These are phyloP conservation scores for Talaromyces piceae DNA, from an alignment of 2,329 filamentous ascomycete genomes.

Conservation along the genomic window DNA sequence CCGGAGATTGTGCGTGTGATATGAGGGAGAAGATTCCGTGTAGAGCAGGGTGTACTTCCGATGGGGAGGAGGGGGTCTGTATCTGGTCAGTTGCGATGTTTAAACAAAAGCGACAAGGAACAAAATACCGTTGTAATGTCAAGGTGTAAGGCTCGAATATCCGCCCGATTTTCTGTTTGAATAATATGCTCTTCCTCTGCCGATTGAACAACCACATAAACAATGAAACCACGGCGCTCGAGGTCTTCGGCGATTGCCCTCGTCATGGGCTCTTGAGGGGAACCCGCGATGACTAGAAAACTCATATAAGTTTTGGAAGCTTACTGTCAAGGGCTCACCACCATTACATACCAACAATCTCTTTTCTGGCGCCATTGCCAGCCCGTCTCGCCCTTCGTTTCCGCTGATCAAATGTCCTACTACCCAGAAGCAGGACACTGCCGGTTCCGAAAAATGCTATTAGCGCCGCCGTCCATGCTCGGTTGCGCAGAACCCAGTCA, in stretches of 20 bases:
- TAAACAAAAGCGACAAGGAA: background rate
- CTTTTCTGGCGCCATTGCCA: conserved; percentile 73
- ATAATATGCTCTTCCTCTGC: conserved; percentile 11
- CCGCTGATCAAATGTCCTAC: conserved; percentile 51
- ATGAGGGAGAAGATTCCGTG: conserved; percentile 65
- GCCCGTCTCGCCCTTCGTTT: conserved; percentile 72
- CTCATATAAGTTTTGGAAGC: conserved; percentile 11
- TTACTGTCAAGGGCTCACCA: background rate
- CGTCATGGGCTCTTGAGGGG: conserved; percentile 73
- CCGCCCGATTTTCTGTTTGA: conserved; percentile 65
- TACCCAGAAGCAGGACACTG: conserved; percentile 50
- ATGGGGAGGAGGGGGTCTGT: conserved; percentile 48
- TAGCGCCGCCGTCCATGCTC: conserved; percentile 63
- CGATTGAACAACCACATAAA: conserved; percentile 64
- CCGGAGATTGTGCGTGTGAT: conserved; percentile 65
- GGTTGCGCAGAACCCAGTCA: conserved; percentile 66
- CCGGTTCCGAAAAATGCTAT: conserved; percentile 64
- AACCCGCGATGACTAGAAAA: conserved; percentile 70
- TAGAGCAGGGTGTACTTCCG: conserved; percentile 55
- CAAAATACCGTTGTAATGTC: conserved; percentile 55
- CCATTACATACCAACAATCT: conserved; percentile 59
- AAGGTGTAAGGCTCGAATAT: conserved; percentile 73
- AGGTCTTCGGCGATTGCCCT: conserved; percentile 77
- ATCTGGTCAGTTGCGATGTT: conserved; percentile 10
- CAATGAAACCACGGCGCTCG: conserved; percentile 84